Percentiles rank a stretch among this genome's conserved stretches.
Evolutionary conservation across 139 green algal species (phyloP).

Genomic region (Chlamydomonas schloesseri): DNA sequence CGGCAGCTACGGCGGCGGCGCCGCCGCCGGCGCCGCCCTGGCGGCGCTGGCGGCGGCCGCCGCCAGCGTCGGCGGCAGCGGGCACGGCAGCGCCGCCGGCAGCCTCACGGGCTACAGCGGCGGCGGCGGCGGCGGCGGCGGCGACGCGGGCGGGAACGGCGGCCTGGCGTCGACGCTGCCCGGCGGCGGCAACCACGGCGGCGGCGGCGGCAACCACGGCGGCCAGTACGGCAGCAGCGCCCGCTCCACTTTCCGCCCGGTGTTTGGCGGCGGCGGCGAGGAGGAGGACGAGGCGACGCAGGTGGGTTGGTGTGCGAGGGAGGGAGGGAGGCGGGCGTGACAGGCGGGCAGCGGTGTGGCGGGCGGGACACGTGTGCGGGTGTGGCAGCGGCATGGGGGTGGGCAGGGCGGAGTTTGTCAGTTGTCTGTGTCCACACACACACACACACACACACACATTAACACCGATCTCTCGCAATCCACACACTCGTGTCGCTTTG

Average conservation of each 20-base stretch:
- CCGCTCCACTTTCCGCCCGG: neutral
- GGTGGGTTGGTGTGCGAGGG: neutral
- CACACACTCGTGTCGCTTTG: too few species aligned
- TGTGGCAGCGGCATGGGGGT: too few species aligned
- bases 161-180: too few species aligned
- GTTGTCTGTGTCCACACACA: too few species aligned
- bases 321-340: neutral
- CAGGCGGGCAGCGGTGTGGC: neutral
- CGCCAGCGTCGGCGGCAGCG: neutral
- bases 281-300: slow-evolving; percentile 34
- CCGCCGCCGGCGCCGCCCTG: neutral
- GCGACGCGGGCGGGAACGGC: too few species aligned
- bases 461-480: too few species aligned
- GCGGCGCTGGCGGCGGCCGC: neutral
- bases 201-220: too few species aligned
- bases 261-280: slow-evolving; percentile 39
- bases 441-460: too few species aligned
- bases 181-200: too few species aligned
- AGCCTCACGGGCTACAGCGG: neutral
- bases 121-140: neutral
- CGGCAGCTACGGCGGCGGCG: neutral
- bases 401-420: too few species aligned
- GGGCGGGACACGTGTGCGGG: too few species aligned
- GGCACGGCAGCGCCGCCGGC: neutral
- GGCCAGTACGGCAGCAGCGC: neutral